A percentile compares a stretch with the other conserved stretches of the same genome.
phyloP scores from a whole-genome alignment of 2,329 filamentous ascomycete genomes.

The Beauveria scarabaeidicola region DNA sequence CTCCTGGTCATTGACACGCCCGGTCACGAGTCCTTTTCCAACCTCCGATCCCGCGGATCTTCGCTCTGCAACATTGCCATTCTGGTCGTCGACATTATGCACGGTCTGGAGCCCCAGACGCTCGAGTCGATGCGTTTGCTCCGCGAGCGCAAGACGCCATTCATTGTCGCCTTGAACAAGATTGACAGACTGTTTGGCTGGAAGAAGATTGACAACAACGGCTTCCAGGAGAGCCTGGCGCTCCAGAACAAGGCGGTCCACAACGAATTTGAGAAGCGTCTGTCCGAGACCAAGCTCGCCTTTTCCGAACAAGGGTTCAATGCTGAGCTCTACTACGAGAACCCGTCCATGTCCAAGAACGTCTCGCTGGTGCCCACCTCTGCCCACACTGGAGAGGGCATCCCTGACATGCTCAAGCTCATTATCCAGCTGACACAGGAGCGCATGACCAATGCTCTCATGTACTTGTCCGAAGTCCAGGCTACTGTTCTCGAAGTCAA shows the following conservation, averaged over 20 bases:
- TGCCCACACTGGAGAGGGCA: conserved; percentile 97
- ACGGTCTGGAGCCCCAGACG: conserved; percentile 94
- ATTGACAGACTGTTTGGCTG: conserved; percentile 98
- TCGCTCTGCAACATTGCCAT: conserved; percentile 99
- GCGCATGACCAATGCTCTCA: conserved; percentile 91
- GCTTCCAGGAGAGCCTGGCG: conserved; percentile 84
- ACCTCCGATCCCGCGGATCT: conserved; percentile 90
- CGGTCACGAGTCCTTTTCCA: conserved; percentile 99
- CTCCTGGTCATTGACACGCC: conserved; percentile 95
- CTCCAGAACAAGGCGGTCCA: conserved; percentile 89
- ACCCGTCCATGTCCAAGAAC: conserved; percentile 90
- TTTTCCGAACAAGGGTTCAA: conserved; percentile 98
- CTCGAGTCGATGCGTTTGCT: conserved; percentile 94
- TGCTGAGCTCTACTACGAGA: conserved; percentile 92
- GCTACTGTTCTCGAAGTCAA: conserved; percentile 98
- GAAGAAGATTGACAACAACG: conserved; percentile 98
- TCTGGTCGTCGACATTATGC: conserved; percentile 98
- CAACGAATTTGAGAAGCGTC: conserved; percentile 85
- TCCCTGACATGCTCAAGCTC: conserved; percentile 97
- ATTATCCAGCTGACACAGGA: conserved; percentile 89
- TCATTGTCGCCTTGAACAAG: conserved; percentile 98
- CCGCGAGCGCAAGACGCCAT: conserved; percentile 88
- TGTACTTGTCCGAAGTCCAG: conserved; percentile 97
- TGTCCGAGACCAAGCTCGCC: conserved; percentile 84
- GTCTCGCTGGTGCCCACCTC: conserved; percentile 97